These are phyloP conservation scores for Ceratocystis colombiana DNA, from an alignment of 2,329 filamentous ascomycete species.

Conservation along the genomic window DNA sequence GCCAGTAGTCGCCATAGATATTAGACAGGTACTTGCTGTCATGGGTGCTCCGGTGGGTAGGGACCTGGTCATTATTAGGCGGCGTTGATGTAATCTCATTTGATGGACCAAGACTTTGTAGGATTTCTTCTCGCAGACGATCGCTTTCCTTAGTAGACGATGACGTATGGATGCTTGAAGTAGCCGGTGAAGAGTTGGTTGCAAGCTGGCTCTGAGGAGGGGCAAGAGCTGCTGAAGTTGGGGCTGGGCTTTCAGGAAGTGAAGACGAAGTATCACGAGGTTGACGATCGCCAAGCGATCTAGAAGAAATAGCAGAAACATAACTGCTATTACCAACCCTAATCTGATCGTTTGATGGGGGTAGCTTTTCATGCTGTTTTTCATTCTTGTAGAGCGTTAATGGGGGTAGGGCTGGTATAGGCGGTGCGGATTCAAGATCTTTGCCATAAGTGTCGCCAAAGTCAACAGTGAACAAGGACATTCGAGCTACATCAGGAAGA, in stretches of 20 bases:
- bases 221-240: conserved; percentile 5
- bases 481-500: conserved; percentile 47
- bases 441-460: conserved; percentile 39
- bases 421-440: conserved; percentile 29
- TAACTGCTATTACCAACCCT: background rate
- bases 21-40: conserved; percentile 55
- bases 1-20: conserved; percentile 61
- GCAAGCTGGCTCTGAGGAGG: conserved; percentile 3
- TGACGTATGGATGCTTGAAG: conserved; percentile 30
- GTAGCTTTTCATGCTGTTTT: conserved; percentile 10
- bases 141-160: conserved; percentile 60
- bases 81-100: background rate
- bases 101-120: conserved; percentile 52
- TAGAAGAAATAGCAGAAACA: conserved; percentile 2
- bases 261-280: background rate
- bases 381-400: conserved; percentile 14
- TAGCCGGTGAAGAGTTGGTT: conserved; percentile 16
- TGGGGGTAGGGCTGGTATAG: conserved; percentile 28
- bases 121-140: conserved; percentile 61
- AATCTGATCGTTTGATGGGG: background rate
- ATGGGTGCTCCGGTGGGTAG: conserved; percentile 29
- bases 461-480: conserved; percentile 52
- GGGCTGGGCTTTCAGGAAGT: conserved; percentile 20
- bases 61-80: background rate
- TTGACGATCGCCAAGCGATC: conserved; percentile 1